Evolutionary conservation across 768 basidiomycete species (phyloP).

Genomic region (Phlebiopsis flavidoalba): DNA sequence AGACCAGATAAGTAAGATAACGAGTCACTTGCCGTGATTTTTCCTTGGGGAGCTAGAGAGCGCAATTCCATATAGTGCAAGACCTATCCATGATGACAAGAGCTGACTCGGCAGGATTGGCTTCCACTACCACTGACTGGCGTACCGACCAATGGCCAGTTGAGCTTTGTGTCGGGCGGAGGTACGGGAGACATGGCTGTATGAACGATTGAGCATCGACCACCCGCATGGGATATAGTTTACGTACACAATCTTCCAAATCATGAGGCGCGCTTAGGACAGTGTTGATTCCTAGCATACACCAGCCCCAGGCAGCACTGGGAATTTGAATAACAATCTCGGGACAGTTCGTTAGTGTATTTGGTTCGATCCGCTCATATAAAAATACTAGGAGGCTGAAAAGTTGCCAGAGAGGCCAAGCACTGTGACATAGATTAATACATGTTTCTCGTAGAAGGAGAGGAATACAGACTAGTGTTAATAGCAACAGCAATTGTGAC

Average conservation of each 20-base stretch:
- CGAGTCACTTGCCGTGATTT: slow-evolving; percentile 12
- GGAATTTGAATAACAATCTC: slow-evolving; percentile 15
- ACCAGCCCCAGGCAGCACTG: slow-evolving; percentile 23
- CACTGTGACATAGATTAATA: slow-evolving; percentile 9
- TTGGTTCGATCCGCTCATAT: slow-evolving; percentile 7
- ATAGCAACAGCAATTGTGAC: slow-evolving; percentile 11
- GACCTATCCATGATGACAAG: slow-evolving; percentile 21
- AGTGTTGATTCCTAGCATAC: slow-evolving; percentile 20
- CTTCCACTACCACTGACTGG: slow-evolving; percentile 10
- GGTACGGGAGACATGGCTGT: background rate
- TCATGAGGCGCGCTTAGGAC: slow-evolving; percentile 17
- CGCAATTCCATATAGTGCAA: slow-evolving; percentile 18
- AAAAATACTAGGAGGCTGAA: slow-evolving; percentile 14
- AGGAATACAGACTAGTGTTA: slow-evolving; percentile 16
- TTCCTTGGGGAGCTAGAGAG: slow-evolving; percentile 17
- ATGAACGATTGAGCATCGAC: background rate
- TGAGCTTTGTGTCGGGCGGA: background rate
- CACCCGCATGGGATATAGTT: background rate
- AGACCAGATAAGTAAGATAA: background rate
- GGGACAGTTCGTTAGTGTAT: slow-evolving; percentile 12
- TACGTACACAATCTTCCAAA: slow-evolving; percentile 17
- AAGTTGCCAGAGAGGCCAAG: slow-evolving; percentile 21
- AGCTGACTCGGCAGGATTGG: slow-evolving; percentile 21
- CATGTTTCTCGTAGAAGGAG: background rate
- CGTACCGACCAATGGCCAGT: background rate